Base-by-base conservation (phyloP, 2,329 filamentous ascomycete species). In the Fusarium multiceps region DNA sequence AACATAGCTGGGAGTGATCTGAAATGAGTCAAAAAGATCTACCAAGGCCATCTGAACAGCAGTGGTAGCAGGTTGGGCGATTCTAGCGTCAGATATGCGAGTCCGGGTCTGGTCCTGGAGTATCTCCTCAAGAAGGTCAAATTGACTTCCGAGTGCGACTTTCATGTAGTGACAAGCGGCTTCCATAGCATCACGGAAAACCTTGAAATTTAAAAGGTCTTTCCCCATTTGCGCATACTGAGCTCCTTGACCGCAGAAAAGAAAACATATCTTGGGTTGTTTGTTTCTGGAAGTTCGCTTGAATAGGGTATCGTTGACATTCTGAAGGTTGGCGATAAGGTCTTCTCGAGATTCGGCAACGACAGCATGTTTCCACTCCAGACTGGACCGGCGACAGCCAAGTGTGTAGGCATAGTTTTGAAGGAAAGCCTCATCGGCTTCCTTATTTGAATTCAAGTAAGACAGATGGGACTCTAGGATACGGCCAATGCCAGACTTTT, bases 361-460 rank as follows among this genome's bases (percentile, higher is more conserved):
- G 5, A 82, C 66, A 4, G 79, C 78, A 4, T 76, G 68, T 55
- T 79, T 84, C 81, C 82, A 85, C 56, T 82, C 80, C 16, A 86
- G 65, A 9, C 68, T 75, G 0, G 84, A 85, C 16, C 84, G 81
- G 4, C 84, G 82, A 37, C 78, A 81, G 25, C 75, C 77, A 18
- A 85, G 76, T 1, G 84, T 86, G 66, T 85, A 86, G 5, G 83
- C 79, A 49, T 85, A 82, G 58, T 85, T 70, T 32, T 76, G 69
- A 32, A 84, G 67, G n/a, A 79, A 72, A 1, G 68, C 56, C 1
- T 21, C 10, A 4, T 74, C 50, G 7, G 27, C 21, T 21, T 12
- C 53, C 45, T 8, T 58, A 40, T 71, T 61, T 1, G 64, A 60
- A 23, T 70, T 62, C 28, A 83, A 66, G 57, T 80, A 80, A 7